Base-by-base conservation (phyloP, 805 yeast genomes). In the Sungouiella blattae region DNA sequence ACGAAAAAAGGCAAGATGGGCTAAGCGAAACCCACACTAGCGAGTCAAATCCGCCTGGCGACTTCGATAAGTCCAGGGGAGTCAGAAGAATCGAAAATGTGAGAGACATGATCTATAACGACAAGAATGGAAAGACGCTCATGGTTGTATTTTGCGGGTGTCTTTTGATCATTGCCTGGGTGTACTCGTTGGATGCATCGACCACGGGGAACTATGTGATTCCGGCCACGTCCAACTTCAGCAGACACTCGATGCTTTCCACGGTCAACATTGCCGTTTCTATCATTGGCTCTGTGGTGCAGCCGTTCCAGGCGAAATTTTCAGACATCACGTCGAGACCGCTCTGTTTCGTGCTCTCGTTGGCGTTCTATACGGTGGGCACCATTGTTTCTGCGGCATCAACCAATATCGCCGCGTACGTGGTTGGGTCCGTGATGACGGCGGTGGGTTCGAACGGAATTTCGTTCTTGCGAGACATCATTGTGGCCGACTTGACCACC, bases 311-410 rank as follows among this genome's bases (percentile, higher is more conserved):
- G 47, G 71, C 71, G 21, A 68, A 65, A 44, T 29, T 67, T 17
- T 55, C 71, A 2, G 71, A 68, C 40, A 55, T 63, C 21, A 51
- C 64, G 25, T 69, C 71, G 3, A 58, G 71, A 40, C 59, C 66
- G n/a, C 52, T 54, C 37, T 62, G 69, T 5, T 64, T 64, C 33
- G 39, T 52, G 11, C 18, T 64, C 16, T 52, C 59, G 4, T 32
- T 67, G 8, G n/a, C 45, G 13, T 33, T 67, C 14, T 58, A 60
- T 36, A 50, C 56, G n/a, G 33, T 62, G 18, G 71, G 72, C 18
- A 52, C 57, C 35, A 47, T 66, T 28, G 49, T 64, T 31, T 50
- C 59, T 39, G 64, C 71, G 11, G 53, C 59, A 26, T 54, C 66
- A 13, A 55, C 48, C 18, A 58, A 58, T 30, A 60, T 68, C 24